Evolutionary conservation across 768 basidiomycete genomes (phyloP), one percentile per base, ranked within the genome.

Genomic region (Podaxis rugospora): DNA sequence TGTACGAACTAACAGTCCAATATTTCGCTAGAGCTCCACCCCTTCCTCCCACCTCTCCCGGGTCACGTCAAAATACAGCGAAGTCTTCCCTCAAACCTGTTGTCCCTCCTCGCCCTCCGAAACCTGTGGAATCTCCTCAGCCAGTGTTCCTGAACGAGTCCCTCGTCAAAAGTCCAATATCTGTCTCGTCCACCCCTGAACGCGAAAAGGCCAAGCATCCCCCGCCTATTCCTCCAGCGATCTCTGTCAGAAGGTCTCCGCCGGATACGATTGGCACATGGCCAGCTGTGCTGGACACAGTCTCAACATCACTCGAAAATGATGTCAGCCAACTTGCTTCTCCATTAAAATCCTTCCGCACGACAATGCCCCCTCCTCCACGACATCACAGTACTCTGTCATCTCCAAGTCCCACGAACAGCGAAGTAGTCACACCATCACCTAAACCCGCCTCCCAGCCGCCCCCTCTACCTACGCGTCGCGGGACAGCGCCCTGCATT

Each of bases 381-480:
- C 69, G 71, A 60, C 64, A 65, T 59, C 70, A 42, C 62, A 59
- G 55, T 5, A 64, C 64, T 1, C 42, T 67, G 18, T 44, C 42
- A 35, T 66, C 69, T 28, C 67, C 70, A 6, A 65, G 59, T n/a
- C 39, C 59, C 44, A 11, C 54, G 18, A 42, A 50, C 28, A 42
- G 64, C 11, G 57, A 66, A 37, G 42, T 61, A 39, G 65, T 57
- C 18, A 36, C 56, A 7, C 62, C 68, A 9, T 46, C 65, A 16
- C 57, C 65, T 1, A 68, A 62, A 13, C 67, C 39, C 1, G 23
- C 64, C 18, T 40, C 72, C 16, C 74, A 72, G 27, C 78, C 78
- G 21, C 79, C 84, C 7, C 81, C 81, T 7, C 72, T 81, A 27
- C 83, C 83, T 14, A 65, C 74, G 6, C 78, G 84, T 49, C 73